These are phyloP conservation scores for Coemansia sp. DNA, from an alignment of 192 early-diverging fungal genomes.

Conservation along the genomic window DNA sequence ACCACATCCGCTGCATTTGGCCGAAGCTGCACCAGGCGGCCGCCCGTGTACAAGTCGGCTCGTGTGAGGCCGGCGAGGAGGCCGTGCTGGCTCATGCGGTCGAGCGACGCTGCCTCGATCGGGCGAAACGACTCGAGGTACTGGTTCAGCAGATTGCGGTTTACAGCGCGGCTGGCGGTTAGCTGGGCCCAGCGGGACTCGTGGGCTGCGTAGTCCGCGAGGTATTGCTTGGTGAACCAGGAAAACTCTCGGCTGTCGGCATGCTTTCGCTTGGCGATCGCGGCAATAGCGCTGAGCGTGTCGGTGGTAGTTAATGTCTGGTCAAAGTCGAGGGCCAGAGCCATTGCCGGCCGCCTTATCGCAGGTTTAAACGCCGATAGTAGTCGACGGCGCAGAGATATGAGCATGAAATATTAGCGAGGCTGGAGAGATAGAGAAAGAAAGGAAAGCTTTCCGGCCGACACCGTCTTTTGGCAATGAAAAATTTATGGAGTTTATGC, in stretches of 20 bases:
- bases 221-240: slow-evolving; percentile 21
- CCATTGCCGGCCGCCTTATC: neutral
- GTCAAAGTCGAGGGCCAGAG: slow-evolving; percentile 44
- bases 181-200: slow-evolving; percentile 9
- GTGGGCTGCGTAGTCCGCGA: slow-evolving; percentile 12
- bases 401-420: no score
- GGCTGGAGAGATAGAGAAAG: no score
- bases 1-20: slow-evolving; percentile 18
- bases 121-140: slow-evolving; percentile 29
- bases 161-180: neutral
- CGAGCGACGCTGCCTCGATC: slow-evolving; percentile 28
- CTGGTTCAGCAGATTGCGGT: slow-evolving; percentile 1
- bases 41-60: slow-evolving; percentile 14
- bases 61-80: slow-evolving; percentile 22
- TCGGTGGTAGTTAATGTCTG: slow-evolving; percentile 35
- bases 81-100: slow-evolving; percentile 8
- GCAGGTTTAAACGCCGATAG: neutral
- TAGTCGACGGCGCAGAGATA: no score
- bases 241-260: slow-evolving; percentile 13
- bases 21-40: slow-evolving; percentile 9
- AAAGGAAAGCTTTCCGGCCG: no score
- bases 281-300: slow-evolving; percentile 25
- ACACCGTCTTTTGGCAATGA: no score
- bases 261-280: slow-evolving; percentile 7
- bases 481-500: no score